Base-by-base conservation (phyloP, 2,329 filamentous ascomycete species). In the Hypoxylon sp. region DNA sequence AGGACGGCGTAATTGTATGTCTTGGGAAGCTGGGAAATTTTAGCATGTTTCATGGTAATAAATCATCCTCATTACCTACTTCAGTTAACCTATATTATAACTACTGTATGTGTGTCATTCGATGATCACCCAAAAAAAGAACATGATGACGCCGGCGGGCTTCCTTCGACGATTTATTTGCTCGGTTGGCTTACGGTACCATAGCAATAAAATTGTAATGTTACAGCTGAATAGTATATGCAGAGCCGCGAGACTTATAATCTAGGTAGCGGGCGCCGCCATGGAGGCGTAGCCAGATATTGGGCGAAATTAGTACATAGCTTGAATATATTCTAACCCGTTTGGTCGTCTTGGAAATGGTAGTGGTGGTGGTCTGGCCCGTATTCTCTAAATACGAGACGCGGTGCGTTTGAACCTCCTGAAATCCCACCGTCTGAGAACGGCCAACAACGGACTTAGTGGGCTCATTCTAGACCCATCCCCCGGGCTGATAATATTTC, bases 11-110 rank as follows among this genome's bases (percentile, higher is more conserved):
- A 61, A 47, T 31, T 63, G 60, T 55, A 70, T 61, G 52, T 66
- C 65, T 69, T 66, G 66, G 69, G 69, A 71, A 69, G 66, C 62
- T 68, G 68, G 54, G 42, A 66, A 69, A 53, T 63, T 35, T 66
- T 69, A 69, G 69, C 62, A 66, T 47, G 66, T 71, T 71, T 71
- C 69, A 69, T 59, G 65, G 59, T 57, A 33, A 52, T 29, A 59
- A 57, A 33, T 47, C 46, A 29, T 35, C 17, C 54, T 52, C 5
- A 17, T 51, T 57, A 29, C 39, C 39, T 44, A 19, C 39, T 44
- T 22, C 0, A 29, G 50, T 51, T 35, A 33, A 29, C 17, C 11
- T 11, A 9, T 19, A 19, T 19, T 10, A 39, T 22, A 6, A 5
- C 8, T 19, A 17, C 8, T 9, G 6, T 31, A 8, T 8, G 8